Evolutionary conservation across 2,329 filamentous ascomycete genomes (phyloP).

Genomic region (Penicillium sp.): DNA sequence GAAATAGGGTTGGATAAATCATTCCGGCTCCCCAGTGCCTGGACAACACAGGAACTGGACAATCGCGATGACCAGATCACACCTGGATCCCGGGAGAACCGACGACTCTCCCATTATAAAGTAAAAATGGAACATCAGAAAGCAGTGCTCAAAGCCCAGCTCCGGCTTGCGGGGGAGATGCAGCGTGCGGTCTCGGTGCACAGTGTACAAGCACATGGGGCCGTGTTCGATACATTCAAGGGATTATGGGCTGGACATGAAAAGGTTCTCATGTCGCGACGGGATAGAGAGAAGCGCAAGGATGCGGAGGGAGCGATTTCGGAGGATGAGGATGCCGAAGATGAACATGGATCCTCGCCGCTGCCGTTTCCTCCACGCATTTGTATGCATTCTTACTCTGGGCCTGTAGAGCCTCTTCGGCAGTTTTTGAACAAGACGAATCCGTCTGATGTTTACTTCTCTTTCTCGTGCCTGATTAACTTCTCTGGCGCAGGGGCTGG

Average conservation of each 20-base stretch:
- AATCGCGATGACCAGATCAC: conserved; percentile 47
- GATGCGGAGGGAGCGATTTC: conserved; percentile 35
- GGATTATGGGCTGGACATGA: conserved; percentile 61
- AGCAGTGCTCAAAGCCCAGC: conserved; percentile 56
- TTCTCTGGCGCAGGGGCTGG: conserved; percentile 56
- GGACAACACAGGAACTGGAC: conserved; percentile 37
- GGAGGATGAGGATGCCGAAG: conserved; percentile 14
- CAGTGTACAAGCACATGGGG: conserved; percentile 63
- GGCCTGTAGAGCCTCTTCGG: conserved; percentile 69
- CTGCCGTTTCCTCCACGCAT: conserved; percentile 81
- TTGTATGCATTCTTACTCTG: conserved; percentile 93
- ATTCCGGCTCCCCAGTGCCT: conserved; percentile 60
- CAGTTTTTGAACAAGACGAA: conserved; percentile 75
- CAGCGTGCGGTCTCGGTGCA: conserved; percentile 60
- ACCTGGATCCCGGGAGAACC: conserved; percentile 61
- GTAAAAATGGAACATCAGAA: conserved; percentile 61
- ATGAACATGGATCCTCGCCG: conserved; percentile 17
- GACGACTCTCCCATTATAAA: conserved; percentile 57
- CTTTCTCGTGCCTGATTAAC: conserved; percentile 84
- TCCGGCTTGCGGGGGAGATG: conserved; percentile 60
- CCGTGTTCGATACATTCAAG: conserved; percentile 56
- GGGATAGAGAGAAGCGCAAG: conserved; percentile 41
- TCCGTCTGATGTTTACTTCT: conserved; percentile 79
- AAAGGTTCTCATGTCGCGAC: conserved; percentile 50
- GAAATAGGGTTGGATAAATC: conserved; percentile 64